Evolutionary conservation across 2,329 filamentous ascomycete species (phyloP).

Genomic region (Xylariaceae sp.): DNA sequence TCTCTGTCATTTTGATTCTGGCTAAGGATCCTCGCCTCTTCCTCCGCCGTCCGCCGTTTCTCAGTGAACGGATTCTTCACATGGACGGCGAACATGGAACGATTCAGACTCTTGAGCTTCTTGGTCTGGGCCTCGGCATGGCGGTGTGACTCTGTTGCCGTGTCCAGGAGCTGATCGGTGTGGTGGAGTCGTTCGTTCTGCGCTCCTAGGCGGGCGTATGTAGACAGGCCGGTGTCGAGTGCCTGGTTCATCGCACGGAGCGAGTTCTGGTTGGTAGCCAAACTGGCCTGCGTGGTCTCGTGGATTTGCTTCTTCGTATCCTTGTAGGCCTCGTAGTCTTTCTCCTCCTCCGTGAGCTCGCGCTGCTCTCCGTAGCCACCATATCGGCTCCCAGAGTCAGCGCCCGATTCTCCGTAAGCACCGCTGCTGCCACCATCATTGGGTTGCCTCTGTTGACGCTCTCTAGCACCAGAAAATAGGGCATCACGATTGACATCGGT

Average conservation of each 20-base stretch:
- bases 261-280: constrained; percentile 57
- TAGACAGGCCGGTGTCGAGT: constrained; percentile 63
- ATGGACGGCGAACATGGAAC: constrained; percentile 84
- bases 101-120: constrained; percentile 78
- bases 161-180: constrained; percentile 74
- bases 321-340: constrained; percentile 65
- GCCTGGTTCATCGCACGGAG: constrained; percentile 60
- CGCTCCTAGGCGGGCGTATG: constrained; percentile 63
- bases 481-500: constrained; percentile 52
- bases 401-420: constrained; percentile 9
- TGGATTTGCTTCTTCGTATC: constrained; percentile 44
- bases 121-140: constrained; percentile 72
- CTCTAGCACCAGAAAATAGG: constrained; percentile 41
- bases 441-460: constrained; percentile 19
- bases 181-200: constrained; percentile 79
- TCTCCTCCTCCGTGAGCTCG: constrained; percentile 72
- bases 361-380: constrained; percentile 60
- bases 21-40: constrained; percentile 21
- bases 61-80: constrained; percentile 72
- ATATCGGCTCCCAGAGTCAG: constrained; percentile 23
- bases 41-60: constrained; percentile 52
- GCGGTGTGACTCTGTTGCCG: constrained; percentile 66
- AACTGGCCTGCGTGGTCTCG: constrained; percentile 69
- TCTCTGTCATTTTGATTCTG: constrained; percentile 54
- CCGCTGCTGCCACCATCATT: constrained; percentile 3